These are phyloP conservation scores for Talaromyces islandicus DNA, from an alignment of 2,329 filamentous ascomycete genomes.

Conservation along the genomic window DNA sequence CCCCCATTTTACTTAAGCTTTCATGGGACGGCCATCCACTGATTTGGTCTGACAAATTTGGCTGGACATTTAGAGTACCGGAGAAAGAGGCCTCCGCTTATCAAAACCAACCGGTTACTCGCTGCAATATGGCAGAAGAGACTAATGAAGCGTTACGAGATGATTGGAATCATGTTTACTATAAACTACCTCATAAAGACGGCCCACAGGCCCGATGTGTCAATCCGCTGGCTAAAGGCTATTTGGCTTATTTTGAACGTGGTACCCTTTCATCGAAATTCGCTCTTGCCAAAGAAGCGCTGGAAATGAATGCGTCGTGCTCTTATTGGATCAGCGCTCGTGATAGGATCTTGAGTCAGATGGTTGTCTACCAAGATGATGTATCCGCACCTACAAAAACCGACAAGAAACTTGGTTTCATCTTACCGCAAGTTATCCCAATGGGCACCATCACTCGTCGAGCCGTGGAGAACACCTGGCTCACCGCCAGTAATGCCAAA, in stretches of 20 bases:
- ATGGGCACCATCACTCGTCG: slow-evolving; percentile 97
- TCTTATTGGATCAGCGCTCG: slow-evolving; percentile 98
- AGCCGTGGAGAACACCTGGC: slow-evolving; percentile 96
- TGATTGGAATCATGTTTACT: slow-evolving; percentile 65
- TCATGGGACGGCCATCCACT: slow-evolving; percentile 86
- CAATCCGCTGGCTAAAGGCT: slow-evolving; percentile 86
- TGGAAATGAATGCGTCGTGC: slow-evolving; percentile 98
- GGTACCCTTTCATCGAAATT: slow-evolving; percentile 84
- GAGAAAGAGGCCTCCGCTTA: slow-evolving; percentile 59
- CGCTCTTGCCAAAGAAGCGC: slow-evolving; percentile 81
- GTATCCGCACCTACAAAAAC: slow-evolving; percentile 15
- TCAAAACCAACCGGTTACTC: slow-evolving; percentile 62
- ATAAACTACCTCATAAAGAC: slow-evolving; percentile 95
- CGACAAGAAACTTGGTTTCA: slow-evolving; percentile 61
- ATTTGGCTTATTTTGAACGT: slow-evolving; percentile 84
- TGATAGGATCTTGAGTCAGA: slow-evolving; percentile 88
- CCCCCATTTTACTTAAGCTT: slow-evolving; percentile 75
- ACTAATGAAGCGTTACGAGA: slow-evolving; percentile 59
- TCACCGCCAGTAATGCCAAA: slow-evolving; percentile 96
- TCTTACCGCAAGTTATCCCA: slow-evolving; percentile 89
- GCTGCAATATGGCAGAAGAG: slow-evolving; percentile 73
- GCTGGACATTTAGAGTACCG: slow-evolving; percentile 84
- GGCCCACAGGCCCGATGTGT: slow-evolving; percentile 77
- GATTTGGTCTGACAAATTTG: slow-evolving; percentile 87
- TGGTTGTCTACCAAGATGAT: slow-evolving; percentile 81